Evolutionary conservation across 106 monocot genomes (phyloP).

Genomic region (Dendrobium officinale): DNA sequence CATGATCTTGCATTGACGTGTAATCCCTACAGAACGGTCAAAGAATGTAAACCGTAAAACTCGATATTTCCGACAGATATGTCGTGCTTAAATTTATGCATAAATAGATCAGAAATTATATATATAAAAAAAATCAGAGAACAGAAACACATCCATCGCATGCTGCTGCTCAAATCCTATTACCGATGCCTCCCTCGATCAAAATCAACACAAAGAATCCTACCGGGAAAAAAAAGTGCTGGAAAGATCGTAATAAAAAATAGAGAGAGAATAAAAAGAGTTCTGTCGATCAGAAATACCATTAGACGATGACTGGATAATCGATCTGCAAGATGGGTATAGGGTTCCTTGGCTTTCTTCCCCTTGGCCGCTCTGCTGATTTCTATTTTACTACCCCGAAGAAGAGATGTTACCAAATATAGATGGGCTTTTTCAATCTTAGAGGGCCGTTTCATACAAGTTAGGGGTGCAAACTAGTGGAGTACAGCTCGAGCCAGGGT

Average conservation of each 20-base stretch:
- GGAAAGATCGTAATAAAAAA: background rate
- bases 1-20: background rate
- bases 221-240: background rate
- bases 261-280: background rate
- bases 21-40: background rate
- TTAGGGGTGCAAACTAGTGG: no score
- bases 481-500: no score
- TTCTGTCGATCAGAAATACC: slow-evolving; percentile 6
- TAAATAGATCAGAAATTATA: background rate
- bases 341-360: slow-evolving; percentile 2
- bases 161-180: background rate
- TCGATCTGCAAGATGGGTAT: background rate
- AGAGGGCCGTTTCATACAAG: no score
- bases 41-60: background rate
- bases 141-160: background rate
- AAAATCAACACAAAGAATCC: background rate
- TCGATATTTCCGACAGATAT: background rate
- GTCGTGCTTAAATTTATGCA: background rate
- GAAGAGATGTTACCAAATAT: no score
- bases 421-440: no score
- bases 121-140: background rate
- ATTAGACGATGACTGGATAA: background rate
- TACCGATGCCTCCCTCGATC: background rate
- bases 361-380: background rate
- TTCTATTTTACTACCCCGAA: no score